Conservation (phyloP, 192 early-diverging fungal genomes). For the Fimicolochytrium jonesii region DNA sequence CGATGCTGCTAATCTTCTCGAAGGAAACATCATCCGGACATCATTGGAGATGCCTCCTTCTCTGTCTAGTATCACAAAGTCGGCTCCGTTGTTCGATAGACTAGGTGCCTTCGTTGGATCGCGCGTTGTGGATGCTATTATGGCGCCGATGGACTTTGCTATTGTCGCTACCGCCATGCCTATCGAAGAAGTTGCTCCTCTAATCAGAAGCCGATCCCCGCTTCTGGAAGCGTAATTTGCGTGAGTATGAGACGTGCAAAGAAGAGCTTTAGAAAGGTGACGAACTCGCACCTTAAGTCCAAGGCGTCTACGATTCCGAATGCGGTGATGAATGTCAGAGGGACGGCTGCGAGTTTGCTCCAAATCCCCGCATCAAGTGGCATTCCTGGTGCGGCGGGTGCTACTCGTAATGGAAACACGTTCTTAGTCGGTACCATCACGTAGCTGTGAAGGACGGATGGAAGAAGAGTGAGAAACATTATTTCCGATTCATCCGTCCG, state of each 20-base stretch:
- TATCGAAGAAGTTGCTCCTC: slow-evolving; percentile 2
- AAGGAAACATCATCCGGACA: slow-evolving; percentile 9
- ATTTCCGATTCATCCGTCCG: neutral
- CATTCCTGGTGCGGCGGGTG: neutral
- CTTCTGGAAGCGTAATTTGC: no score
- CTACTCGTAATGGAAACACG: neutral
- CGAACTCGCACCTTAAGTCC: no score
- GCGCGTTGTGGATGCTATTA: slow-evolving; percentile 4
- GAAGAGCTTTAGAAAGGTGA: no score
- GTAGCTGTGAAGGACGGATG: neutral
- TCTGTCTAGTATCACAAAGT: slow-evolving; percentile 8
- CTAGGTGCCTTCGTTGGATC: neutral
- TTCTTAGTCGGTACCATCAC: neutral
- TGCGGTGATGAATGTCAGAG: slow-evolving; percentile 14
- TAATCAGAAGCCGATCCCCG: neutral
- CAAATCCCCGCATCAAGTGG: neutral
- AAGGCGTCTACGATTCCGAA: slow-evolving; percentile 5
- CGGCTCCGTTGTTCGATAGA: slow-evolving; percentile 3
- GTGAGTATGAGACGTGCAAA: no score
- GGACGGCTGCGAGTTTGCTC: neutral
- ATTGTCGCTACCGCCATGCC: neutral
- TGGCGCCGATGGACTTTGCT: neutral
- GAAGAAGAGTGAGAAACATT: no score
- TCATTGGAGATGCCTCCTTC: slow-evolving; percentile 7
- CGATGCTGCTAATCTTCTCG: neutral